Conservation (phyloP, 495 filamentous ascomycete genomes). For the Neurospora sublineolata region DNA sequence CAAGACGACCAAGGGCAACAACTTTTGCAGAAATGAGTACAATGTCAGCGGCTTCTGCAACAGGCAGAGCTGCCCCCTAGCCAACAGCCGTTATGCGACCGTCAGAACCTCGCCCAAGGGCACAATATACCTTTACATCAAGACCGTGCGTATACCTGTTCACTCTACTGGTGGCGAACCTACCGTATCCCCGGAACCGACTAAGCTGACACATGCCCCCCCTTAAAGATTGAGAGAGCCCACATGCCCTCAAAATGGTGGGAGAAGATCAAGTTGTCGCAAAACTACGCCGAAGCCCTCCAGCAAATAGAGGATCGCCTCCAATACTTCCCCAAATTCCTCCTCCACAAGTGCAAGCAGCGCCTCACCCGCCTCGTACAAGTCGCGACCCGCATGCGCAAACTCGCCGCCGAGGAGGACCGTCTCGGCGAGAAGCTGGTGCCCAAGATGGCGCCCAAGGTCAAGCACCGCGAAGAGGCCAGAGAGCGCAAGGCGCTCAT, state of each 20-base stretch:
- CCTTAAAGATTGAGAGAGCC: constrained; percentile 49
- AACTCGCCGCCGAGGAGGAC: constrained; percentile 77
- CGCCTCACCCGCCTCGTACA: constrained; percentile 88
- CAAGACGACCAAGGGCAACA: constrained; percentile 87
- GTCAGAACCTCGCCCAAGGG: constrained; percentile 72
- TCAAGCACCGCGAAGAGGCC: constrained; percentile 75
- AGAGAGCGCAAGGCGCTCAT: constrained; percentile 87
- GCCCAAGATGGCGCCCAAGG: constrained; percentile 84
- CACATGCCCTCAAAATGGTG: constrained; percentile 89
- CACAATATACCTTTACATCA: constrained; percentile 92
- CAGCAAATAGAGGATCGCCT: constrained; percentile 74
- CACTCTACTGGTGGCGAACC: neutral
- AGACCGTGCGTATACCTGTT: constrained; percentile 47
- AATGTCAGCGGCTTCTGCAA: constrained; percentile 87
- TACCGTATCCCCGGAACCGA: neutral
- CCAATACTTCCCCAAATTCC: constrained; percentile 93
- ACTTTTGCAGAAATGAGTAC: constrained; percentile 89
- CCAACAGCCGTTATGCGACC: constrained; percentile 91
- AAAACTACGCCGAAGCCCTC: constrained; percentile 81
- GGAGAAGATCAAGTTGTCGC: constrained; percentile 84
- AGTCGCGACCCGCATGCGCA: constrained; percentile 76
- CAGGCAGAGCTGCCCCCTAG: constrained; percentile 86
- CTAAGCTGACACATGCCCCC: neutral
- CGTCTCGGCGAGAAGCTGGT: constrained; percentile 83
- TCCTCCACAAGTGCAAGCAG: constrained; percentile 96